Evolutionary conservation across 805 yeast genomes (phyloP).

Genomic region (Barnettozyma wickerhamii): DNA sequence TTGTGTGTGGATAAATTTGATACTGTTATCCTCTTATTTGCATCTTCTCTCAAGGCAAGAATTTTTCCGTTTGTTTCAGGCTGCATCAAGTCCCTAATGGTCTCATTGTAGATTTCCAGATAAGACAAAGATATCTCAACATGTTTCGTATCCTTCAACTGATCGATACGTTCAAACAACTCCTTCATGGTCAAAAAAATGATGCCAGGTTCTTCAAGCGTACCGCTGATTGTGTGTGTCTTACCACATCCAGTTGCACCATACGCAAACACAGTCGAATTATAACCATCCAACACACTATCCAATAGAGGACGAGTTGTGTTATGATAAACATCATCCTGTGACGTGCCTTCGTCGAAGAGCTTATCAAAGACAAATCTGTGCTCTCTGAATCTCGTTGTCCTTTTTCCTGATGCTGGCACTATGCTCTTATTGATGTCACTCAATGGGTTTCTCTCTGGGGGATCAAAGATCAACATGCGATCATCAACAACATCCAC

Average conservation of each 20-base stretch:
- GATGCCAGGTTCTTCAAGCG: constrained; percentile 69
- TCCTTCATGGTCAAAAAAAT: constrained; percentile 77
- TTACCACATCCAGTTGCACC: constrained; percentile 99
- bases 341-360: constrained; percentile 63
- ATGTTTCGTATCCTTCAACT: constrained; percentile 45
- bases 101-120: constrained; percentile 88
- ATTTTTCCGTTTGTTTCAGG: constrained; percentile 46
- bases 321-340: constrained; percentile 57
- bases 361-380: constrained; percentile 78
- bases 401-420: constrained; percentile 31
- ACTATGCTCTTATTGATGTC: constrained; percentile 30
- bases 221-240: constrained; percentile 85
- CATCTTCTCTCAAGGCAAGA: constrained; percentile 68
- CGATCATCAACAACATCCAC: constrained; percentile 78
- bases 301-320: constrained; percentile 74
- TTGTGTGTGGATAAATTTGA: constrained; percentile 61
- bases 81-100: constrained; percentile 70
- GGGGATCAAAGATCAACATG: constrained; percentile 86
- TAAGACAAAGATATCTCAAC: constrained; percentile 67
- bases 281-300: constrained; percentile 76
- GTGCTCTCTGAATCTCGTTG: constrained; percentile 60
- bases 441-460: constrained; percentile 56
- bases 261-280: constrained; percentile 91
- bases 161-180: constrained; percentile 58
- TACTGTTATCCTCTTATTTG: constrained; percentile 59